Evolutionary conservation across 2,329 filamentous ascomycete species (phyloP).

Genomic region (Cadophora sp.): DNA sequence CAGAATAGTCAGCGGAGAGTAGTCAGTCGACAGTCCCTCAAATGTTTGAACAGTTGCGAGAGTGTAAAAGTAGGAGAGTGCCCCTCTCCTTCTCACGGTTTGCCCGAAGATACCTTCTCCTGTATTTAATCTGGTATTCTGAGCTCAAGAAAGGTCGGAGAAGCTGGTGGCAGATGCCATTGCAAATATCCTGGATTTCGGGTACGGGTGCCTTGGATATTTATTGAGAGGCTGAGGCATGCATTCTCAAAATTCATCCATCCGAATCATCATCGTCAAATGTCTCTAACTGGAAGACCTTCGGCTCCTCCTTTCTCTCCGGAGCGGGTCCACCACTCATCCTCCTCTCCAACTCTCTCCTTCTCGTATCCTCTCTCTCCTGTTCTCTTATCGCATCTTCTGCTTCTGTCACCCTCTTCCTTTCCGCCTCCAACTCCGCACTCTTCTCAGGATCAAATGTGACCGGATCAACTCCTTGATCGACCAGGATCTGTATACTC

Average conservation of each 20-base stretch:
- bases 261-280: constrained; percentile 48
- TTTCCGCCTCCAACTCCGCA: constrained; percentile 45
- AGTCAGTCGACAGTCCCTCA: too few relatives aligned
- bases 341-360: constrained; percentile 39
- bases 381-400: constrained; percentile 37
- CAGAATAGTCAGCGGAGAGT: too few relatives aligned
- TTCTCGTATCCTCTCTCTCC: constrained; percentile 44
- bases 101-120: too few relatives aligned
- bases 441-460: constrained; percentile 65
- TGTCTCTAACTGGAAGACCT: constrained; percentile 49
- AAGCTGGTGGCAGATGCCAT: too few relatives aligned
- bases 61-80: too few relatives aligned
- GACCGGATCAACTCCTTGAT: constrained; percentile 66
- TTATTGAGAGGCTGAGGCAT: too few relatives aligned
- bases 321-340: constrained; percentile 34
- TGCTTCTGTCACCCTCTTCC: constrained; percentile 42
- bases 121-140: too few relatives aligned
- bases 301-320: constrained; percentile 47
- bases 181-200: too few relatives aligned
- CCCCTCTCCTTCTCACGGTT: too few relatives aligned
- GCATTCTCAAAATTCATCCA: background rate
- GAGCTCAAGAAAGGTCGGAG: too few relatives aligned
- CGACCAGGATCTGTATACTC: constrained; percentile 64
- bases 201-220: too few relatives aligned
- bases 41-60: too few relatives aligned